Evolutionary conservation across 441 rosid species (phyloP), one percentile per base, ranked within the genome.

Genomic region (Syzygium syzygioides): DNA sequence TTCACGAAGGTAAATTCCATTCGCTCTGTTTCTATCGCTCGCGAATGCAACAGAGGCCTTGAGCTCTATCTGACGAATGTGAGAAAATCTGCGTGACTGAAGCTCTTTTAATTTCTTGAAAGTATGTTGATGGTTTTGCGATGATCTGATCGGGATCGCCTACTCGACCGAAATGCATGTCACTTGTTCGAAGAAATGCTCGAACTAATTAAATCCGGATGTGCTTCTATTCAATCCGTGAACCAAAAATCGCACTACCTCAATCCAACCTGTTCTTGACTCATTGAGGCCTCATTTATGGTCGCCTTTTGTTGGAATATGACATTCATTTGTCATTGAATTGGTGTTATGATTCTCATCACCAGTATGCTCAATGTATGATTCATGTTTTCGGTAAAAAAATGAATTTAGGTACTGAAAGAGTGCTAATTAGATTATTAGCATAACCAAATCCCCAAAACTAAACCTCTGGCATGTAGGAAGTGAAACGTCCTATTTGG

Each of bases 351-450:
- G 32, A 60, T 60, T 60, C 9, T 28, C 9, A 0, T 26, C 15
- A 0, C 5, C 64, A 0, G 30, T 26, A 14, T 59, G 30, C 64
- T 26, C 28, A 25, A 59, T 1, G 64, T 26, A 59, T 26, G 62
- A 25, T 45, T 45, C 48, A 45, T 45, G 48, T 45, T 45, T 45
- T 45, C 9, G 7, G 48, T 45, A 45, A 45, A 45, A 45, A 55
- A 54, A 54, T 54, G 18, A 54, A 3, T 54, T 54, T 54, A 54
- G 55, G 18, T 15, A 54, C 18, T 1, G 18, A 54, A 5, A 54
- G 7, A 5, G 55, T 17, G 6, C 18, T 15, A 15, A 54, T 54
- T 15, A 54, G 55, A 54, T 2, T 54, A 54, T 54, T 54, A 54
- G 55, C 6, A 6, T 54, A 5, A 54, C 18, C 19, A 54, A 54